Evolutionary conservation across 148 eudicot species (phyloP), one percentile per base, ranked within the genome.

Genomic region (Cornus controversa): DNA sequence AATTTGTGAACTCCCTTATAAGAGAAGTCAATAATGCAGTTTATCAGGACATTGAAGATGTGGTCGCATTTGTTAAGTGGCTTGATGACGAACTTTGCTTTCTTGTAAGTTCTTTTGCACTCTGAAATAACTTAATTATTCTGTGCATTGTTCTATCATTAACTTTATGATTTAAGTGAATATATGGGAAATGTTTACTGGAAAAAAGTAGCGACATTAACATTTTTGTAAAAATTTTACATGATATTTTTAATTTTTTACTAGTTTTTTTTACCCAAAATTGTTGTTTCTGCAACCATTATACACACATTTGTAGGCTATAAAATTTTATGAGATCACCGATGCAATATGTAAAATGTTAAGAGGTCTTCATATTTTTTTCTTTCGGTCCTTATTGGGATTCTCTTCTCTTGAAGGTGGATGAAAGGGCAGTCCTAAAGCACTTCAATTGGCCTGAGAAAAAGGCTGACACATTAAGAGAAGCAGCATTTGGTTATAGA

Each of bases 401-500:
- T 57, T 76, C 14, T 24, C 54, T 76, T 57, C 58, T 66, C 45
- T 78, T 78, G 24, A 74, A 92, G 97, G 97, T 93, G 82, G 97
- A 93, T 82, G 97, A 91, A 74, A 85, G 97, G 80, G 97, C 97
- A 26, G 97, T 93, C 24, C 85, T 93, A 47, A 93, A 91, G 83
- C 97, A 93, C 87, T 93, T 93, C 57, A 89, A 91, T 27, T 93
- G 97, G 97, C 97, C 95, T 24, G 97, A 93, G 74, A 93, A 85
- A 83, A 91, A 91, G 79, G 95, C 95, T 24, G 97, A 91, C 78
- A 88, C 91, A 7, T 75, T 93, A 72, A 79, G 97, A 74, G 97
- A 93, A 83, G 90, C 95, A 58, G 97, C 97, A 69, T 93, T 93
- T 78, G 93, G 90, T 10, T 93, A 84, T 73, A 85, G 89, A 77